phyloP scores from a whole-genome alignment of 345 rosid species.

The Dipteronia dyeriana region DNA sequence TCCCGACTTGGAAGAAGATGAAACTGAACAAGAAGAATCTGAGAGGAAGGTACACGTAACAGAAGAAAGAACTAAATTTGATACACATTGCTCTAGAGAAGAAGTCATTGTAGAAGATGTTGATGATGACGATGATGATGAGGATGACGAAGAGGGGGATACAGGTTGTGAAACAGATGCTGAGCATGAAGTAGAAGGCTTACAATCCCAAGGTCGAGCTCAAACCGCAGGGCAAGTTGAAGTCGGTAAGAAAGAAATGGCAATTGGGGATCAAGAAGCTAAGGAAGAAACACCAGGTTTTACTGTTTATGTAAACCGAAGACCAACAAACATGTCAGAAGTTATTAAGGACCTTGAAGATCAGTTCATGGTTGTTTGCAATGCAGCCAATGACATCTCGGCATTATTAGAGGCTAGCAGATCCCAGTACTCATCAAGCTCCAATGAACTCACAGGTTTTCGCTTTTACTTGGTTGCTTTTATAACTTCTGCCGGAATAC shows the following conservation, averaged over 20 bases:
- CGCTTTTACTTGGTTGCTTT: neutral
- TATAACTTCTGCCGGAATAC: neutral
- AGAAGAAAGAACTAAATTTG: slow-evolving; percentile 37
- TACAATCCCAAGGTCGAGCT: slow-evolving; percentile 42
- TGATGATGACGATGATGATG: slow-evolving; percentile 46
- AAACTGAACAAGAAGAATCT: slow-evolving; percentile 55
- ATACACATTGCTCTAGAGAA: slow-evolving; percentile 41
- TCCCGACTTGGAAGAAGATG: slow-evolving; percentile 88
- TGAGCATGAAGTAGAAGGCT: slow-evolving; percentile 43
- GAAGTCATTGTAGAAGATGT: slow-evolving; percentile 81
- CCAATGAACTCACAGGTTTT: slow-evolving; percentile 76
- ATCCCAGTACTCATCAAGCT: slow-evolving; percentile 56
- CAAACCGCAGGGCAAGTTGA: slow-evolving; percentile 58
- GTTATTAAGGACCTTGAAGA: slow-evolving; percentile 89
- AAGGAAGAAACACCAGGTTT: slow-evolving; percentile 72
- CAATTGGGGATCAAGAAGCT: slow-evolving; percentile 39
- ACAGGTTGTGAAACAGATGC: slow-evolving; percentile 44
- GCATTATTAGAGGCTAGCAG: slow-evolving; percentile 74
- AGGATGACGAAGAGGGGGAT: slow-evolving; percentile 48
- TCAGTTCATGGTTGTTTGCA: slow-evolving; percentile 64
- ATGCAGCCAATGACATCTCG: slow-evolving; percentile 78
- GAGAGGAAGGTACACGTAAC: slow-evolving; percentile 34
- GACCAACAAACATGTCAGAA: slow-evolving; percentile 95
- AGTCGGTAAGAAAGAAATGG: slow-evolving; percentile 53
- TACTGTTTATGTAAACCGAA: slow-evolving; percentile 84